phyloP scores from a whole-genome alignment of 2,329 filamentous ascomycete species.

The Dactylonectria macrodidyma region DNA sequence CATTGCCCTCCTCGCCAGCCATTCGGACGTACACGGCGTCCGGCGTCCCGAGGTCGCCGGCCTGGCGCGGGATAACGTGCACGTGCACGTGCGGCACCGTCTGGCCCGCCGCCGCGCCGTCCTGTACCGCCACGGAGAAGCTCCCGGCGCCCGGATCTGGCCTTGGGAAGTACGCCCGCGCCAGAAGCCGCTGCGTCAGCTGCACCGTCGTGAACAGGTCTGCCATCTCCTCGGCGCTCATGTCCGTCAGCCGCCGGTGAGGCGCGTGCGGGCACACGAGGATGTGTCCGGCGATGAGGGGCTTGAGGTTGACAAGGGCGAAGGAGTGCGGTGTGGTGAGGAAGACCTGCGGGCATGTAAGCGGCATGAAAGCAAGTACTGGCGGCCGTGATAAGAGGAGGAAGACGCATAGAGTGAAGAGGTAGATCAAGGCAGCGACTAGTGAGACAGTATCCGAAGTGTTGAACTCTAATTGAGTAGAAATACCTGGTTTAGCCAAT shows the following conservation, averaged over 20 bases:
- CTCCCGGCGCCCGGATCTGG: constrained; percentile 75
- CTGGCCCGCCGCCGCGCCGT: constrained; percentile 91
- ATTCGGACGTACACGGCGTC: constrained; percentile 88
- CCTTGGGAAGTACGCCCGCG: constrained; percentile 67
- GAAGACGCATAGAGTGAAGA: background rate
- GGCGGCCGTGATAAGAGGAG: constrained; percentile 1
- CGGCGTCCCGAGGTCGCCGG: constrained; percentile 64
- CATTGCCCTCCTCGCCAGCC: constrained; percentile 87
- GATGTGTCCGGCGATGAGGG: constrained; percentile 92
- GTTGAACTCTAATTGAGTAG: no score
- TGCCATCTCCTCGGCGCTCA: constrained; percentile 77
- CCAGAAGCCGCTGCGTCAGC: constrained; percentile 83
- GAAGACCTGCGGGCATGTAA: constrained; percentile 78
- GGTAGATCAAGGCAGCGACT: background rate
- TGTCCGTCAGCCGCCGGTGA: constrained; percentile 82
- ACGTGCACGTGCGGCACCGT: constrained; percentile 95
- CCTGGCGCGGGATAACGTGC: constrained; percentile 85
- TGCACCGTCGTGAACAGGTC: constrained; percentile 94
- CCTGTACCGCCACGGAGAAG: constrained; percentile 96
- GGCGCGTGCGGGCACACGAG: constrained; percentile 83
- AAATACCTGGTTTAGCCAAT: no score
- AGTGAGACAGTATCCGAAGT: no score
- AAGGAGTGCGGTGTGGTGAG: constrained; percentile 84
- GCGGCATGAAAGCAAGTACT: background rate
- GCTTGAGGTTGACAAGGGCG: constrained; percentile 95